A percentile compares a stretch with the other conserved stretches of the same genome.
Conservation (phyloP, 1,139 yeast species). For the Sugiyamaella paludigena region DNA sequence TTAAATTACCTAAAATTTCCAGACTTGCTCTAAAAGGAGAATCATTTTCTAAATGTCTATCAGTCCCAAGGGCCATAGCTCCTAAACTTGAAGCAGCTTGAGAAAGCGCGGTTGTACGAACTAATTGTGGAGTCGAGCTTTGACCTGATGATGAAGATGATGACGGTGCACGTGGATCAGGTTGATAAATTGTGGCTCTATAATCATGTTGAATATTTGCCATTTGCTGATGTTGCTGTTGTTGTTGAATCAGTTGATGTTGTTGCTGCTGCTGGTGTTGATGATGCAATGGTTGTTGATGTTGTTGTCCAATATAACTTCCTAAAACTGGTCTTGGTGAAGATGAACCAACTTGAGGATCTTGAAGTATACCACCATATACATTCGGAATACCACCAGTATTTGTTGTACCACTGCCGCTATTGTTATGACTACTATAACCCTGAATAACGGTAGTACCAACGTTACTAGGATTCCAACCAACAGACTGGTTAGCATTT, state of each 20-base stretch:
- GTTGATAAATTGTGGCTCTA: neutral
- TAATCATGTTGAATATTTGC: neutral
- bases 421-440: no score
- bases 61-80: slow-evolving; percentile 13
- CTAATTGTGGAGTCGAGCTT: slow-evolving; percentile 26
- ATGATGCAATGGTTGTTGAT: slow-evolving; percentile 1
- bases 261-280: slow-evolving; percentile 8
- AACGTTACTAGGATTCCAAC: no score
- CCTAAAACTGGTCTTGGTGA: neutral
- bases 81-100: slow-evolving; percentile 33
- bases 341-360: neutral
- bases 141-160: no score
- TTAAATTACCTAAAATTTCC: slow-evolving; percentile 38
- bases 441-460: no score
- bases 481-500: no score
- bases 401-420: no score
- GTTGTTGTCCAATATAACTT: neutral
- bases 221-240: slow-evolving; percentile 7
- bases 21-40: slow-evolving; percentile 31
- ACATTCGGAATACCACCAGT: no score
- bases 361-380: no score
- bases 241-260: neutral
- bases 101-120: slow-evolving; percentile 33
- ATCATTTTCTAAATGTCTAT: slow-evolving; percentile 10
- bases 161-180: slow-evolving; percentile 3